A percentile compares a stretch with the other conserved stretches of the same genome.
Conservation (phyloP, 2,329 filamentous ascomycete genomes). For the Aspergillus ustus region DNA sequence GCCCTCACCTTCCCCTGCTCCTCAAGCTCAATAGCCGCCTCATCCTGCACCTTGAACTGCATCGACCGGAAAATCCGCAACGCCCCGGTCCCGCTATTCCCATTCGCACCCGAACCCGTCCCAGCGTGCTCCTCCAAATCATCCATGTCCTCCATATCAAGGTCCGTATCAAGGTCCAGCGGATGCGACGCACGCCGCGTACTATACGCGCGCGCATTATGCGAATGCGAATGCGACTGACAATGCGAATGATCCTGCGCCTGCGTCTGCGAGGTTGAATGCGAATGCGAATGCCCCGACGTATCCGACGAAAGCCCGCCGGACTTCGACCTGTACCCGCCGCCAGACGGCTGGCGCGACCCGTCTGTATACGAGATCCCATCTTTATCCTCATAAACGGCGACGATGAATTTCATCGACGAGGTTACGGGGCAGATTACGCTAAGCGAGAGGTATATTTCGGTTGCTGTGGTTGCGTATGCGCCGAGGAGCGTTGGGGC, state of each 20-base stretch:
- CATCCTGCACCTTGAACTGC: constrained; percentile 8
- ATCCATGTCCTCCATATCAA: not conserved
- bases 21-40: constrained; percentile 5
- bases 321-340: not conserved
- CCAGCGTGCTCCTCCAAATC: not conserved
- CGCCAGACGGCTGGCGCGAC: not conserved
- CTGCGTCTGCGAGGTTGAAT: not conserved
- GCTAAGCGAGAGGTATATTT: constrained; percentile 48
- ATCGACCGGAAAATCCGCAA: constrained; percentile 3
- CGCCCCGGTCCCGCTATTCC: not conserved
- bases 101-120: not conserved
- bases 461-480: constrained; percentile 41
- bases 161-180: not conserved
- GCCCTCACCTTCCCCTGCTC: not conserved
- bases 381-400: constrained; percentile 36
- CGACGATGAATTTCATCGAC: constrained; percentile 51
- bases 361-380: constrained; percentile 30
- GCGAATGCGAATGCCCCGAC: not conserved
- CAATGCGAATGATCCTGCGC: no score
- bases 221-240: not conserved
- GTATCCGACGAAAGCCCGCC: not conserved
- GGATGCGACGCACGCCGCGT: not conserved
- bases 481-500: constrained; percentile 45
- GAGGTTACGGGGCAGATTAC: constrained; percentile 50
- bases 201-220: not conserved